Base-by-base conservation (phyloP, 345 rosid species). In the Gynandropsis gynandra region DNA sequence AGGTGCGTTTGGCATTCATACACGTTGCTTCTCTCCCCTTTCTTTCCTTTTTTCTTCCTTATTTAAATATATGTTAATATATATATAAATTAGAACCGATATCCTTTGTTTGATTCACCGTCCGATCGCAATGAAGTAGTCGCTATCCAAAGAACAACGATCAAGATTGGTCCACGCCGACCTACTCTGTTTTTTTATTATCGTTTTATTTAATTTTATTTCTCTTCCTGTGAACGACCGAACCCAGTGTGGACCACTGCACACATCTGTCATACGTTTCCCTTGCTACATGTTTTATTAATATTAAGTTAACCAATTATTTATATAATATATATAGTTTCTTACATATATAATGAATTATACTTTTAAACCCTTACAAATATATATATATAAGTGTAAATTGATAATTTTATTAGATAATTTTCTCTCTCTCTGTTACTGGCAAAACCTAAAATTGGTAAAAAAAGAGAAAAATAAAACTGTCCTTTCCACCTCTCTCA, bases 71-170 rank as follows among this genome's bases (percentile, higher is more conserved):
- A n/a, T n/a, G n/a, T n/a, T n/a, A n/a, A n/a, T n/a, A n/a, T n/a
- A n/a, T n/a, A n/a, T n/a, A n/a, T n/a, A n/a, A n/a, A n/a, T n/a
- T n/a, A n/a, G n/a, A n/a, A n/a, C n/a, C 43, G 53, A 54, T 61
- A 48, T 67, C 47, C 68, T 35, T 47, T 35, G 9, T 4, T 42
- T 1, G 32, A n/a, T n/a, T n/a, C n/a, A 37, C 79, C 74, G 68
- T 74, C 63, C 29, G 76, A 77, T 80, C 39, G 33, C 13, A 42
- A 64, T 47, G 53, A 54, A 59, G 45, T 39, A 50, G 35, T 19
- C 59, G 62, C 50, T 49, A 41, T 44, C 56, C 4, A 43, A 17
- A 4, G 13, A 12, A 46, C 35, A 15, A 62, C 62, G 56, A 40
- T 45, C 16, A 37, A 34, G 42, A 33, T 59, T 17, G 13, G 24